Evolutionary conservation across 2,329 filamentous ascomycete genomes (phyloP).

Genomic region (Alternaria panax): DNA sequence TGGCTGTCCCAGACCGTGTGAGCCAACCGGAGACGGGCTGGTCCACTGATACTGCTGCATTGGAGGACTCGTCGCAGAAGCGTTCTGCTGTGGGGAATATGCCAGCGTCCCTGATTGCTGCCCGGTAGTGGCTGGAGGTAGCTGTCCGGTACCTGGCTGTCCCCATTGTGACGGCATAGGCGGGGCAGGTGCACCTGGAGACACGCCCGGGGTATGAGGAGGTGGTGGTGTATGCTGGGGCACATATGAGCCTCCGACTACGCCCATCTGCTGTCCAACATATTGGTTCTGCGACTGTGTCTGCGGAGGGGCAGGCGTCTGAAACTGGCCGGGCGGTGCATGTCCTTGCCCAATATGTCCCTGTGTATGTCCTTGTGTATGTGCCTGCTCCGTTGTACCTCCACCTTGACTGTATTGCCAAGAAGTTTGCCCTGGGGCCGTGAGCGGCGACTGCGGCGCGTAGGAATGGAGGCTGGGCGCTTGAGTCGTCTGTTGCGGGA

Average conservation of each 20-base stretch:
- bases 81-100: slow-evolving; percentile 21
- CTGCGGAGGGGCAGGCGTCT: slow-evolving; percentile 14
- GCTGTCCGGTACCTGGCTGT: slow-evolving; percentile 5
- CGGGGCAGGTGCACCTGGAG: slow-evolving; percentile 19
- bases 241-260: slow-evolving; percentile 27
- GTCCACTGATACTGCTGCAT: slow-evolving; percentile 40
- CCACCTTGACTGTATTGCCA: slow-evolving; percentile 23
- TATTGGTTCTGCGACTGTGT: slow-evolving; percentile 20
- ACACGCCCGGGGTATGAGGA: slow-evolving; percentile 17
- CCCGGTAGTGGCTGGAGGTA: slow-evolving; percentile 5
- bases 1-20: slow-evolving; percentile 10
- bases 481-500: slow-evolving; percentile 27
- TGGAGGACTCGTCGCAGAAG: slow-evolving; percentile 15
- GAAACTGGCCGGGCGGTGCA: slow-evolving; percentile 2
- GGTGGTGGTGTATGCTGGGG: slow-evolving; percentile 18
- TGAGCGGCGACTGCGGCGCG: slow-evolving; percentile 26
- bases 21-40: slow-evolving; percentile 19
- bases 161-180: slow-evolving; percentile 19
- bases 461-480: slow-evolving; percentile 11
- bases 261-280: slow-evolving; percentile 37
- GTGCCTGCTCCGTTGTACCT: slow-evolving; percentile 11
- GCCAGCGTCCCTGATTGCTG: slow-evolving; percentile 17
- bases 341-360: slow-evolving; percentile 23
- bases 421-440: slow-evolving; percentile 16
- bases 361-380: slow-evolving; percentile 19